Evolutionary conservation across 495 filamentous ascomycete genomes (phyloP).

Genomic region (Daldinia grandis): DNA sequence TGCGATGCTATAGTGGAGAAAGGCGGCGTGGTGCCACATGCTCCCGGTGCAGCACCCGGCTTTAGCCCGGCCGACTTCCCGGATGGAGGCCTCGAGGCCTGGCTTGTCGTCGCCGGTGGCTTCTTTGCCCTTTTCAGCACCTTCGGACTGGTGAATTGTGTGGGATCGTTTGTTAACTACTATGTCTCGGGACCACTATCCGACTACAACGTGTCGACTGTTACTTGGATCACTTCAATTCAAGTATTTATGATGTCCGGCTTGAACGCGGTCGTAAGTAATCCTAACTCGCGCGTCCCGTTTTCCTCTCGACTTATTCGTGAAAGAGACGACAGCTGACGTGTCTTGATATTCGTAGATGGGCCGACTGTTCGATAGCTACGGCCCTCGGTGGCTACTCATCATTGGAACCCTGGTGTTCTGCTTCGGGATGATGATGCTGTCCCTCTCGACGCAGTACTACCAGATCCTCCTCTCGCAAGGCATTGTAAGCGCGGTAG

Average conservation of each 20-base stretch:
- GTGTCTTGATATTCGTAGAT: slow-evolving; percentile 43
- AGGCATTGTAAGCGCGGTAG: slow-evolving; percentile 62
- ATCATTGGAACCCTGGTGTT: slow-evolving; percentile 67
- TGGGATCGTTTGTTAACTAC: slow-evolving; percentile 69
- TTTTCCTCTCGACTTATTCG: slow-evolving; percentile 28
- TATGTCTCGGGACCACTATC: slow-evolving; percentile 59
- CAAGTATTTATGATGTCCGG: slow-evolving; percentile 50
- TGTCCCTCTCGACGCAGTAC: slow-evolving; percentile 67
- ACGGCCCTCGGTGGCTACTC: slow-evolving; percentile 70
- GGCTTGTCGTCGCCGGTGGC: slow-evolving; percentile 70
- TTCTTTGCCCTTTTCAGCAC: slow-evolving; percentile 71
- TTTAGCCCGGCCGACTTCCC: slow-evolving; percentile 61
- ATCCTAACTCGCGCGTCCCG: slow-evolving; percentile 33
- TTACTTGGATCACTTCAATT: slow-evolving; percentile 68
- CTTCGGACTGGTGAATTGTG: slow-evolving; percentile 72
- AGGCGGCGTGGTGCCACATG: slow-evolving; percentile 30
- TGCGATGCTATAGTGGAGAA: slow-evolving; percentile 43
- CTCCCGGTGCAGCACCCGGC: slow-evolving; percentile 37
- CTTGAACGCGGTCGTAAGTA: slow-evolving; percentile 58
- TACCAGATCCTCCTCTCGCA: slow-evolving; percentile 72
- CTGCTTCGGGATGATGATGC: slow-evolving; percentile 79
- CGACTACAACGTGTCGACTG: slow-evolving; percentile 56
- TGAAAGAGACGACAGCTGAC: neutral
- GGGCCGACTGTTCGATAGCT: slow-evolving; percentile 73
- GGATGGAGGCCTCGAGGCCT: slow-evolving; percentile 73